Conservation (phyloP, 1,139 yeast genomes). For the Zhuliangozyma parablackwelliae region DNA sequence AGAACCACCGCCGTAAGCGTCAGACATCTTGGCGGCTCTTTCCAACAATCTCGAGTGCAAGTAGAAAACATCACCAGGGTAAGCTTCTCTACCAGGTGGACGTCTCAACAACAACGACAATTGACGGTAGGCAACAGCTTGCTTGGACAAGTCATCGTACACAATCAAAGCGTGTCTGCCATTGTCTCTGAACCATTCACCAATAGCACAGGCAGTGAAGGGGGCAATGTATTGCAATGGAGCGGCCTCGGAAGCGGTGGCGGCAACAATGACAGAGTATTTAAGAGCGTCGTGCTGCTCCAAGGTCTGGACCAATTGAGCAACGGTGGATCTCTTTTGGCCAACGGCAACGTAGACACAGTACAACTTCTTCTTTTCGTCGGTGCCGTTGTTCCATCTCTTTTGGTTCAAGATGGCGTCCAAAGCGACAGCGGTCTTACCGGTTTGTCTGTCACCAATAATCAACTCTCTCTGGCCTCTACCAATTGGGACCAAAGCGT, state of each 20-base stretch:
- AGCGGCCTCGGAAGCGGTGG: conserved; percentile 99
- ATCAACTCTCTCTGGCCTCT: conserved; percentile 99
- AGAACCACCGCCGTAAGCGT: conserved; percentile 86
- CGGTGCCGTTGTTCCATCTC: conserved; percentile 94
- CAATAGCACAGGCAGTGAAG: conserved; percentile 99
- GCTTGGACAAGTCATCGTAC: conserved; percentile 98
- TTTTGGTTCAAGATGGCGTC: conserved; percentile 98
- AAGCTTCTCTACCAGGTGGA: conserved; percentile 96
- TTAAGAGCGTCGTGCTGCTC: conserved; percentile 98
- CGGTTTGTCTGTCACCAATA: conserved; percentile 99
- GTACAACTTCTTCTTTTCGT: conserved; percentile 97
- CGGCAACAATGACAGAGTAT: conserved; percentile 97
- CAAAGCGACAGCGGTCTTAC: conserved; percentile 98
- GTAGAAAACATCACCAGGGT: conserved; percentile 97
- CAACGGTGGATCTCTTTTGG: conserved; percentile 99
- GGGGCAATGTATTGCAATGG: conserved; percentile 99
- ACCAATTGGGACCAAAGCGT: conserved; percentile 98
- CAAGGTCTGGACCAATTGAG: conserved; percentile 98
- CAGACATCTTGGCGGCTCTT: conserved; percentile 97
- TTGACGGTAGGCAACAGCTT: conserved; percentile 99
- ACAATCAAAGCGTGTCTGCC: conserved; percentile 96
- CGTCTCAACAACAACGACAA: conserved; percentile 95
- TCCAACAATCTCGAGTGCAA: conserved; percentile 93
- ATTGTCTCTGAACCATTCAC: conserved; percentile 99
- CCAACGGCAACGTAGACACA: conserved; percentile 99